Evolutionary conservation across 805 yeast genomes (phyloP).

Genomic region (Lachancea quebecensis): DNA sequence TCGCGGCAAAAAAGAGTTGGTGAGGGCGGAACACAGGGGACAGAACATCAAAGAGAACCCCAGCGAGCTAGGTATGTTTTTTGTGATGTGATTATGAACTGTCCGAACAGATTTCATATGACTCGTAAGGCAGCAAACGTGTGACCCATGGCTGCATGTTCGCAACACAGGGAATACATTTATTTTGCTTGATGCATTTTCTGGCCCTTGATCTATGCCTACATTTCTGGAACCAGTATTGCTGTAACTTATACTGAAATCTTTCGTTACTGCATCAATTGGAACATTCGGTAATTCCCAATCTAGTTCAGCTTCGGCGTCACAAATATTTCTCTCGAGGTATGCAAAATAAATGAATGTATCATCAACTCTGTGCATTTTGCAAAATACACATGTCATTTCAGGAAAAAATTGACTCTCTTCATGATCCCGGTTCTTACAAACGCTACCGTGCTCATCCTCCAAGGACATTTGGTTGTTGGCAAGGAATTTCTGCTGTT

Average conservation of each 20-base stretch:
- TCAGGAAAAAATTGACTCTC: conserved; percentile 11
- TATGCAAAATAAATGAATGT: conserved; percentile 27
- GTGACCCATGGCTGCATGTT: conserved; percentile 95
- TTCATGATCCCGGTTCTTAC: neutral
- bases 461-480: conserved; percentile 34
- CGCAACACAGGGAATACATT: conserved; percentile 16
- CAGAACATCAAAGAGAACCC: conserved; percentile 73
- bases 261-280: too few species aligned
- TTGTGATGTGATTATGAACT: conserved; percentile 64
- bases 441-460: conserved; percentile 8
- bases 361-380: conserved; percentile 26
- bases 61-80: conserved; percentile 71
- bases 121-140: conserved; percentile 64
- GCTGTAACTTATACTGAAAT: too few species aligned
- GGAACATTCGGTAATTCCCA: too few species aligned
- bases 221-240: neutral
- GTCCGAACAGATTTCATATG: conserved; percentile 50
- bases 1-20: conserved; percentile 77
- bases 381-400: conserved; percentile 30
- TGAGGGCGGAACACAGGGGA: conserved; percentile 84
- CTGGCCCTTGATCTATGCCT: too few species aligned
- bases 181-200: neutral
- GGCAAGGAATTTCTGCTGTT: conserved; percentile 69
- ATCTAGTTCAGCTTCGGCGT: conserved; percentile 15
- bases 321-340: conserved; percentile 25